Base-by-base conservation (phyloP, 345 rosid genomes). In the Hevea brasiliensis region DNA sequence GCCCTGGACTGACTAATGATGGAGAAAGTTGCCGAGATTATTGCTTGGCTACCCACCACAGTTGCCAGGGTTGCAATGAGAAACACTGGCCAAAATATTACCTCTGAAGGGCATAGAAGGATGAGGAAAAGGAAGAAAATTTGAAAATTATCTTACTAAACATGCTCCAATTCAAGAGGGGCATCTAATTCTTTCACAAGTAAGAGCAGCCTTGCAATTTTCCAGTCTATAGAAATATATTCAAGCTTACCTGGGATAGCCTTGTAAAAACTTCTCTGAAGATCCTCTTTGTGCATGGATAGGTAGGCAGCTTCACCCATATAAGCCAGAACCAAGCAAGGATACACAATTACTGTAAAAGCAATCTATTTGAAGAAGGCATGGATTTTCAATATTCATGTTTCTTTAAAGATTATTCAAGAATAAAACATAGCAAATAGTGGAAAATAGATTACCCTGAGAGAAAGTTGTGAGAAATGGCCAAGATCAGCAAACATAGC, bases 331-430 rank as follows among this genome's bases (percentile, higher is more conserved):
- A 77, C 58, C 47, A 67, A 62, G 24, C 76, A 72, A 4, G 81
- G 81, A 72, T 77, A 77, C 17, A 77, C 81, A 1, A 77, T 47
- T 5, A 35, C 15, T 4, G 81, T 67, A 68, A 77, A 77, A 6
- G 76, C 81, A 14, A 89, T 75, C 98, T 88, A 82, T 35, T 32
- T 61, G 14, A 61, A 65, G 12, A 69, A 61, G 41, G 11, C 4
- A 17, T 35, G 3, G 8, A 32, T 35, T 15, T 27, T 35, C 42
- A 8, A 17, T 17, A 32, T 2, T 61, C 8, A 18, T 17, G 12
- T 61, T 1, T 60, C 18, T 60, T 11, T 32, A 11, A 0, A 57
- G 6, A 23, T 57, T 14, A 32, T 29, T 32, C 41, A 35, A 50
- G 18, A 50, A 20, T 17, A 50, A 15, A 50, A 61, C 12, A 35